phyloP scores from a whole-genome alignment of 805 yeast species.

The Wickerhamia fluorescens region DNA sequence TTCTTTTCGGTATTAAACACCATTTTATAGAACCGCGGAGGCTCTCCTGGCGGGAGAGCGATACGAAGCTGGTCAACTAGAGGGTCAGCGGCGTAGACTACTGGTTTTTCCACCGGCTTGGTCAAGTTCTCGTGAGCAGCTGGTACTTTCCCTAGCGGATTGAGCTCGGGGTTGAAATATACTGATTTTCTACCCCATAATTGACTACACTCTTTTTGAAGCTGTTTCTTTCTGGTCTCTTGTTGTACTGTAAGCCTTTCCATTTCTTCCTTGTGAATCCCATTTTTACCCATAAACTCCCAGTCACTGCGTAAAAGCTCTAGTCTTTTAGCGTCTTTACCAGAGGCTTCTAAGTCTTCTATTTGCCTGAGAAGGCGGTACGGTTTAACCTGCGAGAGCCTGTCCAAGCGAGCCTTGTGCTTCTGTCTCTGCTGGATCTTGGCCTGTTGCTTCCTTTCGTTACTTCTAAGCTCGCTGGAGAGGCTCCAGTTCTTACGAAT shows the following conservation, averaged over 20 bases:
- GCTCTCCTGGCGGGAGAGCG: conserved; percentile 33
- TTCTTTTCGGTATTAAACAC: conserved; percentile 23
- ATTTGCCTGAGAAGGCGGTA: conserved; percentile 26
- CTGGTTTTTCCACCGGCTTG: conserved; percentile 19
- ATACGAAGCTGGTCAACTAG: conserved; percentile 14
- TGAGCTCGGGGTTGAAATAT: conserved; percentile 61
- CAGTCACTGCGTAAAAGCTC: conserved; percentile 32
- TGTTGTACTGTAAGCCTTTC: conserved; percentile 14
- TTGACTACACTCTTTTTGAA: conserved; percentile 13
- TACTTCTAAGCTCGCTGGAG: conserved; percentile 30
- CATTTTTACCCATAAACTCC: conserved; percentile 26
- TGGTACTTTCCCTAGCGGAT: conserved; percentile 54
- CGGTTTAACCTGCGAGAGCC: conserved; percentile 27
- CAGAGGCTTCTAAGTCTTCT: conserved; percentile 19
- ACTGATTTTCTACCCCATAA: conserved; percentile 44
- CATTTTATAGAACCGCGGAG: conserved; percentile 41
- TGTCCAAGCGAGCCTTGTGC: conserved; percentile 17
- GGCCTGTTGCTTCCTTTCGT: conserved; percentile 28
- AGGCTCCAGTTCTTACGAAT: conserved; percentile 26
- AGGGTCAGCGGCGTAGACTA: conserved; percentile 1
- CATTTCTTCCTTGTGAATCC: conserved; percentile 26
- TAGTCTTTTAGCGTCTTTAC: conserved; percentile 14
- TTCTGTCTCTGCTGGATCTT: conserved; percentile 33
- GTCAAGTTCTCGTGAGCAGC: conserved; percentile 17
- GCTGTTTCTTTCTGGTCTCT: conserved; percentile 12